Base-by-base conservation (phyloP, 164 flowering plant species). In the Buxus sempervirens region DNA sequence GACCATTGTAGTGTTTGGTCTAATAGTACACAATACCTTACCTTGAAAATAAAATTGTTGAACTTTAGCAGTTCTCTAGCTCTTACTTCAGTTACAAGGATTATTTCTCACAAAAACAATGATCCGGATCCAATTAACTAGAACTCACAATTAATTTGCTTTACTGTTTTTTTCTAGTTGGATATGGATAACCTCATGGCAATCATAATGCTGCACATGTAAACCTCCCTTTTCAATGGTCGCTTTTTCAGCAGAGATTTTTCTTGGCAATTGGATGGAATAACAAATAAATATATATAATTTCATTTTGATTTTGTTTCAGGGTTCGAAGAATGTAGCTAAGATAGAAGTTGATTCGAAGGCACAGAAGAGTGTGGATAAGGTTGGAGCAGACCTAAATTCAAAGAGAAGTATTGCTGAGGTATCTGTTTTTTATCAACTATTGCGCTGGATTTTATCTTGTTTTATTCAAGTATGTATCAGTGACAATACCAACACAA, bases 321-420 rank as follows among this genome's bases (percentile, higher is more conserved):
- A 85, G 88, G 70, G 14, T 60, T 25, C 62, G 10, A 80, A 75
- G 71, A 49, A n/a, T 64, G 63, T 61, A 45, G 79, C 68, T 9
- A 81, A 79, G 73, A 56, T 68, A 61, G 87, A 81, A 49, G 62
- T 55, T 19, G 88, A 82, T 28, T 62, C 79, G 61, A 81, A 67
- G 69, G 67, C 74, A 16, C 86, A 84, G 70, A 79, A 80, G 68
- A 62, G 67, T 60, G 78, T 13, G 38, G 78, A 71, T 9, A 80
- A 72, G 70, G 23, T 77, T n/a, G 83, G 78, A 72, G 79, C 72
- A 55, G 77, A 74, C 21, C 23, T 54, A 21, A 80, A 66, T 65
- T 49, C 71, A 49, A 83, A 82, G 72, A 87, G 81, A 73, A 67
- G 42, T 73, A 70, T 77, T 63, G 65, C 73, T 56, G 75, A 26